Conservation (phyloP, 2,329 filamentous ascomycete species). For the Drechslerella coelobrocha region DNA sequence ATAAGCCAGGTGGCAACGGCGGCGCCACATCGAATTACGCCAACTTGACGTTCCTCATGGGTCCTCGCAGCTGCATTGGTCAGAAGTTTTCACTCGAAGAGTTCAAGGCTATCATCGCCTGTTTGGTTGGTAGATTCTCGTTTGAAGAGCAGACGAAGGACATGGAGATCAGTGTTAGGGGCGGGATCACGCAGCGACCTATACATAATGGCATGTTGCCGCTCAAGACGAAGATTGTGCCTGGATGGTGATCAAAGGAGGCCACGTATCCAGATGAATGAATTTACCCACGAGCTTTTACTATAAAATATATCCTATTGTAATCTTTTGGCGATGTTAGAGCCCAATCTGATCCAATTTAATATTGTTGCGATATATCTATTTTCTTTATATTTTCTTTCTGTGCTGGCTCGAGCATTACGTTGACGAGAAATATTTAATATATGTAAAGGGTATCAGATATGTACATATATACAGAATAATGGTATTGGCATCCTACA, state of each 20-base stretch:
- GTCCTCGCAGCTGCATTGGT: slow-evolving; percentile 84
- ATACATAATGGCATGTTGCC: slow-evolving; percentile 69
- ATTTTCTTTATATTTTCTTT: too few species aligned
- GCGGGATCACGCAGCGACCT: slow-evolving; percentile 75
- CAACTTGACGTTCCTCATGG: slow-evolving; percentile 83
- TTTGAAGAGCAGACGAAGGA: slow-evolving; percentile 71
- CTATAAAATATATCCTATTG: too few species aligned
- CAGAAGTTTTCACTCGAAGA: slow-evolving; percentile 80
- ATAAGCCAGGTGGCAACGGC: slow-evolving; percentile 62
- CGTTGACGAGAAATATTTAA: not conserved
- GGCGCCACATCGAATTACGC: slow-evolving; percentile 78
- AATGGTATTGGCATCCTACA: slow-evolving; percentile 3
- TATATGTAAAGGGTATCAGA: slow-evolving; percentile 47
- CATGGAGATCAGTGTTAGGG: slow-evolving; percentile 70
- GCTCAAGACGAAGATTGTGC: slow-evolving; percentile 71
- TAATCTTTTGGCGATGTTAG: too few species aligned
- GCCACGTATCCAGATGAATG: too few species aligned
- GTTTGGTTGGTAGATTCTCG: slow-evolving; percentile 77
- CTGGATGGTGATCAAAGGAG: slow-evolving; percentile 66
- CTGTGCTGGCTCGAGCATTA: too few species aligned
- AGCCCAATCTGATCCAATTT: too few species aligned
- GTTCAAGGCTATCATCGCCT: slow-evolving; percentile 81
- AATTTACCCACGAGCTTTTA: too few species aligned
- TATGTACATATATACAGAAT: slow-evolving; percentile 34
- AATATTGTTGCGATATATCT: too few species aligned